phyloP scores from a whole-genome alignment of 805 yeast genomes.

The Hanseniaspora hatyaiensis region DNA sequence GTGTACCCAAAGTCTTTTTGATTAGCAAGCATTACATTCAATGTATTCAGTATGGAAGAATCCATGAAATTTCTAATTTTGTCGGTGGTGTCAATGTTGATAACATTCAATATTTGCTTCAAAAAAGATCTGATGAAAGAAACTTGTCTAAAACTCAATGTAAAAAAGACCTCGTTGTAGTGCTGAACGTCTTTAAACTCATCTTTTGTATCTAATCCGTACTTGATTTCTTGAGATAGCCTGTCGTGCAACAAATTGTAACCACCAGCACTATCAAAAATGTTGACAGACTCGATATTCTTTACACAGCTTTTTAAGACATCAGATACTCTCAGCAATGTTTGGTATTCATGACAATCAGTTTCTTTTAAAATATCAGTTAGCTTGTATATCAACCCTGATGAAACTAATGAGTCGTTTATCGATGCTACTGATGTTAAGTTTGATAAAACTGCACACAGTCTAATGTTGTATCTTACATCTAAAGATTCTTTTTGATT shows the following conservation, averaged over 20 bases:
- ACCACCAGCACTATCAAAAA: constrained; percentile 59
- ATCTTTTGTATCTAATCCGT: constrained; percentile 48
- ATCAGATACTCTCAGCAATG: constrained; percentile 54
- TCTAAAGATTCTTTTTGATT: constrained; percentile 31
- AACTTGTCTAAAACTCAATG: constrained; percentile 49
- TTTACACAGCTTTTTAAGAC: constrained; percentile 39
- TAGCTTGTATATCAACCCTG: constrained; percentile 62
- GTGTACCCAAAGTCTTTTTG: constrained; percentile 56
- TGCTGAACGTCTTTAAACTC: constrained; percentile 47
- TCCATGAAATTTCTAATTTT: constrained; percentile 76
- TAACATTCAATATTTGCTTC: constrained; percentile 50
- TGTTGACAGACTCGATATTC: constrained; percentile 42
- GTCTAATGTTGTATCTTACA: constrained; percentile 38
- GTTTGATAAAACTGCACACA: constrained; percentile 54
- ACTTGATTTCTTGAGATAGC: constrained; percentile 51
- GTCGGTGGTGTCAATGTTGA: constrained; percentile 71
- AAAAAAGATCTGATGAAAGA: constrained; percentile 47
- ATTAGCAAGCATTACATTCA: constrained; percentile 47
- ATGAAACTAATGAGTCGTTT: constrained; percentile 49
- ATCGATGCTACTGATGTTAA: constrained; percentile 47
- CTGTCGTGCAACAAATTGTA: constrained; percentile 48
- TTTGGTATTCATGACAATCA: constrained; percentile 41
- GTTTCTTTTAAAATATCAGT: constrained; percentile 47
- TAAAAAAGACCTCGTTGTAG: constrained; percentile 37
- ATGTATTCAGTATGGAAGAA: constrained; percentile 55